phyloP scores from a whole-genome alignment of 164 flowering plant genomes.

The Berberis thunbergii region DNA sequence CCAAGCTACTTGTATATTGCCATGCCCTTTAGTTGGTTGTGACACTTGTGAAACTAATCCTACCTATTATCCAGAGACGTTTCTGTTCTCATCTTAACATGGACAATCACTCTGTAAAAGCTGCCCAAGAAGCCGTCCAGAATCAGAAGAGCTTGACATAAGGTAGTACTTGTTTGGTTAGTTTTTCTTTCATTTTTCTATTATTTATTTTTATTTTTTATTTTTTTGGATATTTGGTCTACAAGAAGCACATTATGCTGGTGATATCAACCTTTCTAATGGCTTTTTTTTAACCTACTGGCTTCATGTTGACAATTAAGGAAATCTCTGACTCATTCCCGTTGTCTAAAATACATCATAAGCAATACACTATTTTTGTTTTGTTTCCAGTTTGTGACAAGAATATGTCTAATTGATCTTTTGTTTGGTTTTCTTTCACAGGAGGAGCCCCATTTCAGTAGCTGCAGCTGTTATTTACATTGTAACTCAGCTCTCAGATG shows the following conservation, averaged over 20 bases:
- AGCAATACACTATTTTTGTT: too few species aligned
- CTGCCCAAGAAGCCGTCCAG: constrained; percentile 43
- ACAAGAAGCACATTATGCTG: too few species aligned
- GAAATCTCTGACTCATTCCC: too few species aligned
- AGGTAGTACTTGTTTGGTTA: constrained; percentile 17
- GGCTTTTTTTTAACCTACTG: not conserved
- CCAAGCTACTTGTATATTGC: not conserved
- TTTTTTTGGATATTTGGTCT: not conserved
- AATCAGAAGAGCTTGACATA: constrained; percentile 39
- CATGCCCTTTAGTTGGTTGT: too few species aligned
- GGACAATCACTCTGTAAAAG: constrained; percentile 33
- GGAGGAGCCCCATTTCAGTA: constrained; percentile 36
- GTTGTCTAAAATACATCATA: too few species aligned
- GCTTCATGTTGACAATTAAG: too few species aligned
- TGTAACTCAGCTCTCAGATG: constrained; percentile 29
- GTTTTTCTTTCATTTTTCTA: not conserved
- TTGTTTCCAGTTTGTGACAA: too few species aligned
- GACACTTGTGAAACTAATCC: not conserved
- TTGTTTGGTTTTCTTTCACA: constrained; percentile 7
- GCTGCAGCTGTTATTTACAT: constrained; percentile 38
- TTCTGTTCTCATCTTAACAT: constrained; percentile 38
- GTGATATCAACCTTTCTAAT: too few species aligned
- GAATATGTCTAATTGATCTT: too few species aligned
- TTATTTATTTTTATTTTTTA: too few species aligned
- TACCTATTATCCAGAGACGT: constrained; percentile 15